Evolutionary conservation across 2,329 filamentous ascomycete species (phyloP).

Genomic region (Cyphellophora europaea): DNA sequence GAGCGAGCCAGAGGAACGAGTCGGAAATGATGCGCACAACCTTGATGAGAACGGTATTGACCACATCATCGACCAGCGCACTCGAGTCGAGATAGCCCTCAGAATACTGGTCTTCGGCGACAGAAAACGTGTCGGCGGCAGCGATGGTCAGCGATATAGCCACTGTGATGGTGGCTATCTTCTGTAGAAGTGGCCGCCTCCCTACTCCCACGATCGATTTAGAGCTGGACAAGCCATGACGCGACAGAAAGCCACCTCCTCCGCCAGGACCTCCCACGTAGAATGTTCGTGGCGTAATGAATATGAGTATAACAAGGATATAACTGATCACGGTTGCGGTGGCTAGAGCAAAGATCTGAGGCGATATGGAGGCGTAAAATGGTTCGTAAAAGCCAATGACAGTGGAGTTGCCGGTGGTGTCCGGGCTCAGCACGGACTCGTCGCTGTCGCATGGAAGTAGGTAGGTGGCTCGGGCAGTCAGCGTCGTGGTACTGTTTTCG

Average conservation of each 20-base stretch:
- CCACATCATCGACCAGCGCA: constrained; percentile 65
- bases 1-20: constrained; percentile 93
- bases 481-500: constrained; percentile 30
- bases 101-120: constrained; percentile 72
- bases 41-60: constrained; percentile 77
- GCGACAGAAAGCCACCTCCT: constrained; percentile 66
- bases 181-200: constrained; percentile 87
- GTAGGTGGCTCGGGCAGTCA: constrained; percentile 40
- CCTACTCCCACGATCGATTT: constrained; percentile 71
- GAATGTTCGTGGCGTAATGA: constrained; percentile 91
- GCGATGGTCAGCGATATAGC: constrained; percentile 86
- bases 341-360: constrained; percentile 86
- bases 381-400: constrained; percentile 67
- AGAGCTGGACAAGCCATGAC: constrained; percentile 57
- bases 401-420: constrained; percentile 31
- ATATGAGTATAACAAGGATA: constrained; percentile 84
- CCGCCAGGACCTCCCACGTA: constrained; percentile 64
- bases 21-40: constrained; percentile 88
- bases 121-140: constrained; percentile 79
- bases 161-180: constrained; percentile 54
- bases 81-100: constrained; percentile 71
- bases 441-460: constrained; percentile 38
- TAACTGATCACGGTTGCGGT: constrained; percentile 86
- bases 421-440: constrained; percentile 18
- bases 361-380: constrained; percentile 89